Evolutionary conservation across 805 yeast species (phyloP).

Genomic region (Candida sanyiensis): DNA sequence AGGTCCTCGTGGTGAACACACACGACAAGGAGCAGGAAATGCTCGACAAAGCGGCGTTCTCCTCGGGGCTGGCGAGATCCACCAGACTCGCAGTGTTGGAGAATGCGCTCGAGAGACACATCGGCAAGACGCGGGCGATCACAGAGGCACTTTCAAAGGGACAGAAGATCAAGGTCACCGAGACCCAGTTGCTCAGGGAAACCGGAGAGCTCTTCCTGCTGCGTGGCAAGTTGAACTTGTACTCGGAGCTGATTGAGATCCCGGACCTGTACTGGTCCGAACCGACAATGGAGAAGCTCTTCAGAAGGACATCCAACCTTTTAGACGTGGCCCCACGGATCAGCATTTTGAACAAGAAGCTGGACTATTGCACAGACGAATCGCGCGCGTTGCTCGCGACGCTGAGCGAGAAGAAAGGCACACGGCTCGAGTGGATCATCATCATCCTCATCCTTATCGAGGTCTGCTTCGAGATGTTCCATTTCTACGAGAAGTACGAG

Average conservation of each 20-base stretch:
- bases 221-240: constrained; percentile 77
- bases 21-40: constrained; percentile 39
- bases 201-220: constrained; percentile 73
- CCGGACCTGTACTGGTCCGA: constrained; percentile 95
- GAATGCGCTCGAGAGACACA: constrained; percentile 60
- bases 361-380: constrained; percentile 89
- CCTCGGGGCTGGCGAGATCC: constrained; percentile 81
- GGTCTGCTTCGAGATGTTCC: constrained; percentile 74
- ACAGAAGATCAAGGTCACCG: constrained; percentile 41
- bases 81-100: constrained; percentile 81
- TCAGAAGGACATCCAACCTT: constrained; percentile 60
- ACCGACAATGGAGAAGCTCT: constrained; percentile 74
- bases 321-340: constrained; percentile 77
- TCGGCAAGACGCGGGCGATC: constrained; percentile 54
- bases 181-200: constrained; percentile 55
- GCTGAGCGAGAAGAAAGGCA: constrained; percentile 67
- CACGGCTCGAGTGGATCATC: constrained; percentile 83
- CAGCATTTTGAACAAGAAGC: constrained; percentile 70
- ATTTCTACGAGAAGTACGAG: constrained; percentile 54
- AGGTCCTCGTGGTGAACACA: constrained; percentile 62
- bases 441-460: constrained; percentile 79
- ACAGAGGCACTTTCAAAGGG: constrained; percentile 69
- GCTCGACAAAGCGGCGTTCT: constrained; percentile 81
- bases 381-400: constrained; percentile 72
- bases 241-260: constrained; percentile 84